Evolutionary conservation across 2,329 filamentous ascomycete genomes (phyloP), one percentile per base, ranked within the genome.

Genomic region (Sclerotinia borealis): DNA sequence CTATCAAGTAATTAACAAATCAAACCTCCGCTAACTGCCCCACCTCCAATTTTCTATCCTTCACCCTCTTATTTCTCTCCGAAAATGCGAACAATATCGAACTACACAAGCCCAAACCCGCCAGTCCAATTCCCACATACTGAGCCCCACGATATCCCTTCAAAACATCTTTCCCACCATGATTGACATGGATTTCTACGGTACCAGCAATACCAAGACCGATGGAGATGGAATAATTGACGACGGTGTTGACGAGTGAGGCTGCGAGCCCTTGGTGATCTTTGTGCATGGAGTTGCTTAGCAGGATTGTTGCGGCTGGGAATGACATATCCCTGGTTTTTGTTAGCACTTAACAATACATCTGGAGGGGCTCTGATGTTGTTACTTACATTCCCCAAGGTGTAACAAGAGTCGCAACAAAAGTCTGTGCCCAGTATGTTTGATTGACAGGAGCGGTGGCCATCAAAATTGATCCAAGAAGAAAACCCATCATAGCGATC

Each of bases 341-440:
- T 22, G 31, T 60, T 51, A 61, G 50, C 22, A 63, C 17, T 2
- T 11, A 15, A 6, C 7, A 25, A 7, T 3, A 15, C 22, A 27
- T 4, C 19, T 31, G 7, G n/a, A 43, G 13, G 37, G 11, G 15
- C 31, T 4, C 15, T 36, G 15, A 37, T 19, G 1, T 22, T 56
- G 25, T 7, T 22, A 50, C 63, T 54, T 63, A 63, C 64, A 80
- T 80, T 43, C 79, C 80, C 70, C 78, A 72, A 3, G 77, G 75
- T 74, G 83, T 84, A 51, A 89, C 70, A 3, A 88, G 29, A 5
- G 84, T 77, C 3, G 79, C 79, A 11, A 86, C 78, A 70, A 90
- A 90, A 0, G 81, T 78, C 66, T 87, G 82, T 22, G 77, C 78
- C 87, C 87, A 90, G 75, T 89, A 90, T 0, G 76, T 80, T 39